phyloP scores from a whole-genome alignment of 495 filamentous ascomycete species.

The Penicillium chermesinum region DNA sequence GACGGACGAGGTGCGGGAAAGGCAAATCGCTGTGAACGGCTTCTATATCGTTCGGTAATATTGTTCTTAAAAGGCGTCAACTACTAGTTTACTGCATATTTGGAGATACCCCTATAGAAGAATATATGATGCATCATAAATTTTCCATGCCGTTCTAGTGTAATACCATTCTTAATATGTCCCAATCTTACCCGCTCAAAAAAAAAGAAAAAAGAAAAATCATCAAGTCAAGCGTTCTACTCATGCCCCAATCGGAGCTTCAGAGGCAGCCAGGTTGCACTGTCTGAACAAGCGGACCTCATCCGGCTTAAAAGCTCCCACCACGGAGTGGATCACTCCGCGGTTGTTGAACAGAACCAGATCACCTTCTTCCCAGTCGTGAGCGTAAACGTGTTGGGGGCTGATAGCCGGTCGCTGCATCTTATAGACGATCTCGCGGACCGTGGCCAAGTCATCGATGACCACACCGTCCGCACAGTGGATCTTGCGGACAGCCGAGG shows the following conservation, averaged over 20 bases:
- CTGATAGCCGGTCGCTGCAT: constrained; percentile 67
- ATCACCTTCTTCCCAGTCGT: constrained; percentile 72
- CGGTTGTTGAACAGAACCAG: constrained; percentile 71
- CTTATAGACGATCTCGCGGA: constrained; percentile 61
- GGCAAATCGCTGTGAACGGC: constrained; percentile 30
- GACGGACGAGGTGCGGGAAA: constrained; percentile 45
- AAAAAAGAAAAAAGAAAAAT: background rate
- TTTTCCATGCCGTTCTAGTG: no score
- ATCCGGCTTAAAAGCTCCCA: constrained; percentile 64
- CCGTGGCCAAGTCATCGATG: constrained; percentile 57
- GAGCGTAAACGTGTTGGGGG: constrained; percentile 61
- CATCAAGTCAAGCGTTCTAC: no score
- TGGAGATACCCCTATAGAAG: no score
- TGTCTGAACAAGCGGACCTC: constrained; percentile 69
- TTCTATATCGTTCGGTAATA: constrained; percentile 35
- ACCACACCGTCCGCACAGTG: constrained; percentile 58
- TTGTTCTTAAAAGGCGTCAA: no score
- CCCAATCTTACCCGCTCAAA: background rate
- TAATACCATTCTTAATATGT: background rate
- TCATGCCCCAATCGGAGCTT: constrained; percentile 20
- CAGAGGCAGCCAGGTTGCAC: constrained; percentile 62
- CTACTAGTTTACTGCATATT: no score
- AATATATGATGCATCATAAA: no score
- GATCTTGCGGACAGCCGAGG: constrained; percentile 59
- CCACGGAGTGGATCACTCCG: constrained; percentile 65